These are phyloP conservation scores for Pichia eremophila DNA, from an alignment of 805 yeast species.

Conservation along the genomic window DNA sequence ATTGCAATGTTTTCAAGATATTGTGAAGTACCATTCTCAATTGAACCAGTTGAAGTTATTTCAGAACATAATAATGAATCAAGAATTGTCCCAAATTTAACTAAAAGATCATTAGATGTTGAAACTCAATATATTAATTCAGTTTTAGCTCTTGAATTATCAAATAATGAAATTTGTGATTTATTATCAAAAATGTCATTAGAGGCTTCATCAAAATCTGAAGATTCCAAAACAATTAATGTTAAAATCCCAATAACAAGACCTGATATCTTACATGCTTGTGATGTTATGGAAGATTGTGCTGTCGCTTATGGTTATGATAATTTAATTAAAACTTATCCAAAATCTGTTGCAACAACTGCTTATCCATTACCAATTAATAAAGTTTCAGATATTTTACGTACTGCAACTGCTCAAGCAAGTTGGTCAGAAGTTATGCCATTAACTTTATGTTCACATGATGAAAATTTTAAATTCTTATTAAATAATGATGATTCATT, in stretches of 20 bases:
- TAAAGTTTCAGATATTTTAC: slow-evolving; percentile 81
- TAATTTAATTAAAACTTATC: slow-evolving; percentile 69
- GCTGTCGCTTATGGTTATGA: slow-evolving; percentile 95
- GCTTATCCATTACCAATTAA: slow-evolving; percentile 88
- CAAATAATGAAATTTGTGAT: slow-evolving; percentile 56
- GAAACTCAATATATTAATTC: slow-evolving; percentile 83
- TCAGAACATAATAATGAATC: slow-evolving; percentile 73
- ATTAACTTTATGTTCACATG: slow-evolving; percentile 89
- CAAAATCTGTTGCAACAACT: slow-evolving; percentile 68
- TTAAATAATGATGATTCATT: slow-evolving; percentile 58
- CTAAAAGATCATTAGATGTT: slow-evolving; percentile 59
- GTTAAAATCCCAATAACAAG: slow-evolving; percentile 87
- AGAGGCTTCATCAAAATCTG: slow-evolving; percentile 43
- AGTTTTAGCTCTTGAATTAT: slow-evolving; percentile 74
- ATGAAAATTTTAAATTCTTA: slow-evolving; percentile 88
- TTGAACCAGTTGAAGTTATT: slow-evolving; percentile 83
- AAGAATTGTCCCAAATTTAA: slow-evolving; percentile 65
- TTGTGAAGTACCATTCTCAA: slow-evolving; percentile 68
- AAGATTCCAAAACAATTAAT: slow-evolving; percentile 41
- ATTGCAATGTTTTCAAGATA: slow-evolving; percentile 95
- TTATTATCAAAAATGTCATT: slow-evolving; percentile 78
- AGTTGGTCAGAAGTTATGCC: slow-evolving; percentile 97
- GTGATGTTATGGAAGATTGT: slow-evolving; percentile 98
- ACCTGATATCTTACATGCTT: slow-evolving; percentile 90
- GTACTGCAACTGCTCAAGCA: slow-evolving; percentile 85